Conservation (phyloP, 2,329 filamentous ascomycete genomes). For the Aspergillus fischeri region DNA sequence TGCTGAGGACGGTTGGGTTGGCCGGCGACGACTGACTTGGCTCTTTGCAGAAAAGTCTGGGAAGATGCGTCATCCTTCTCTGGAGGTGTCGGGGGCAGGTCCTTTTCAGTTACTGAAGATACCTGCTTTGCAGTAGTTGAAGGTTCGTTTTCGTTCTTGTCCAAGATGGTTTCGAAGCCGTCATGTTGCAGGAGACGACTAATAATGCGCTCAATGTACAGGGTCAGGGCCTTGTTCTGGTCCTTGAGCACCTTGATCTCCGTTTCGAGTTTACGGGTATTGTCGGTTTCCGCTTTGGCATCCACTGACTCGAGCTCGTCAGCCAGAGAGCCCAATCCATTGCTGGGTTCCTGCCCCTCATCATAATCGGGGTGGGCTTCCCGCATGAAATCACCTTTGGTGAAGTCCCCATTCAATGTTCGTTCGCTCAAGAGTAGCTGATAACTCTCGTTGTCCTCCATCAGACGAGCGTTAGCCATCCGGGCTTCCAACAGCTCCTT, state of each 20-base stretch:
- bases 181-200: constrained; percentile 90
- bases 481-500: constrained; percentile 83
- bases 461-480: constrained; percentile 90
- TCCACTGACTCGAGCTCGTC: constrained; percentile 78
- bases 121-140: constrained; percentile 26
- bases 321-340: constrained; percentile 60
- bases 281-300: constrained; percentile 58
- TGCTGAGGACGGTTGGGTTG: constrained; percentile 34
- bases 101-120: constrained; percentile 59
- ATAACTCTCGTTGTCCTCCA: constrained; percentile 99
- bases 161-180: constrained; percentile 89
- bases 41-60: constrained; percentile 53
- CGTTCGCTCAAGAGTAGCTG: constrained; percentile 91
- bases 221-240: constrained; percentile 92
- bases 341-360: constrained; percentile 43
- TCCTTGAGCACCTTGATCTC: constrained; percentile 80
- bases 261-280: constrained; percentile 64
- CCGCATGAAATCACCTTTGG: constrained; percentile 73
- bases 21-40: constrained; percentile 56
- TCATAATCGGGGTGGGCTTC: constrained; percentile 35
- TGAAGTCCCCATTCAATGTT: constrained; percentile 91
- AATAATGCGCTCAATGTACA: constrained; percentile 99
- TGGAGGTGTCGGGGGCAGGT: constrained; percentile 71
- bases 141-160: constrained; percentile 62
- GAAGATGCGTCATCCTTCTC: constrained; percentile 47